Conservation (phyloP, 2,329 filamentous ascomycete species). For the Diplodia mutila region DNA sequence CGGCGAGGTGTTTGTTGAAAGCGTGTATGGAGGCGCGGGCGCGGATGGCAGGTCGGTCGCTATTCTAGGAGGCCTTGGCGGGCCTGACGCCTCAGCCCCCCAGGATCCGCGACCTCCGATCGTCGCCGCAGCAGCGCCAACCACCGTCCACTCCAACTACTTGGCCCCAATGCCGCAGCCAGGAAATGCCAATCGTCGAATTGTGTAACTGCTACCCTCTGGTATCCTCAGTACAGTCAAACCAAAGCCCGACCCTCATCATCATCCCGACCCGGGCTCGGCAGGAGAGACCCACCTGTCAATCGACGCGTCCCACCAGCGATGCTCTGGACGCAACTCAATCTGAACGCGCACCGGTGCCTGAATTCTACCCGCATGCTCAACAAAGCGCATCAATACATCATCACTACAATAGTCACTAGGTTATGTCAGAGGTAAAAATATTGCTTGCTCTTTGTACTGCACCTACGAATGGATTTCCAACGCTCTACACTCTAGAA, state of each 20-base stretch:
- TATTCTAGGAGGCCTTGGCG: constrained; percentile 21
- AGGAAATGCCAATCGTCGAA: neutral
- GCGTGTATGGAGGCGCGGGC: constrained; percentile 18
- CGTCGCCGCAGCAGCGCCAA: neutral
- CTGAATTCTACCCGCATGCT: neutral
- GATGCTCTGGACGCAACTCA: neutral
- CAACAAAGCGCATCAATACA: neutral
- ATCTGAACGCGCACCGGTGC: neutral
- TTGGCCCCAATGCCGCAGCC: neutral
- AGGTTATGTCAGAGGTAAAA: neutral
- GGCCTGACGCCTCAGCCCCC: constrained; percentile 11
- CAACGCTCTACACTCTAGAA: neutral
- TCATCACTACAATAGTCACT: no score
- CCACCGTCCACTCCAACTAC: neutral
- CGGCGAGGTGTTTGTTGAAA: neutral
- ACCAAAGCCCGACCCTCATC: neutral
- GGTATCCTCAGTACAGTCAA: no score
- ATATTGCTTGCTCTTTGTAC: neutral
- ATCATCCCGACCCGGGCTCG: neutral
- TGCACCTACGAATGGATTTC: neutral
- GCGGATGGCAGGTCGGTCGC: constrained; percentile 15
- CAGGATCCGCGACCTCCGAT: neutral
- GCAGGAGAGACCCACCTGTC: neutral
- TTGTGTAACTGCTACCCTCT: neutral
- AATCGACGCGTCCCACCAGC: neutral